Base-by-base conservation (phyloP, 1,139 yeast genomes). In the Saccharomyces pastorianus region DNA sequence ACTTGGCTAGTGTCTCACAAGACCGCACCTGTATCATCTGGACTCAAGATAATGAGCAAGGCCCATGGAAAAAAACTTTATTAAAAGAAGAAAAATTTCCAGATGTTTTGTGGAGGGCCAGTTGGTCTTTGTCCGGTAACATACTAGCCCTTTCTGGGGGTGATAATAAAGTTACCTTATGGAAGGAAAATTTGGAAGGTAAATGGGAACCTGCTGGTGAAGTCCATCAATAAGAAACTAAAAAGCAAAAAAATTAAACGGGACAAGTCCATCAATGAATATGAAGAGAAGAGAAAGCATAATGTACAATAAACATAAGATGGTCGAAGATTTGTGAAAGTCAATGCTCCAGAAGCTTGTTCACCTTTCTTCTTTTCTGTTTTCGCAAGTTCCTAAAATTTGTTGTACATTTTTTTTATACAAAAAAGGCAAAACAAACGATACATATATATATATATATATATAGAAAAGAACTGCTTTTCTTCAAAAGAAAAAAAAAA, bases 1-100 rank as follows among this genome's bases (percentile, higher is more conserved):
- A 90, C 70, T 87, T 93, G 66, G 99, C 99, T n/a, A 85, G 96
- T 49, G 98, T 97, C n/a, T 91, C 98, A 20, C 99, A 95, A 74
- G 99, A 95, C 71, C 85, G 90, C 69, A 87, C 95, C 0, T 98
- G 95, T 55, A 78, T 90, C 59, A 88, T 93, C 69, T 93, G 99
- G 99, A 85, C 96, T 26, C 84, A 83, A 66, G 91, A 85, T 59
- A 80, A 77, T 54, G 75, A 74, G 56, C 75, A 76, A 50, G 87
- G 84, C 3, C 77, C 77, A 56, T 95, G 99, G 99, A 84, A 84
- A 70, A 87, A 86, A 71, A 85, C 83, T 61, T 74, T 79, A 49
- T 78, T 95, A 68, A 82, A 85, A 52, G 80, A 80, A 38, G 96
- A 88, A 51, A 85, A 83, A 68, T 93, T 93, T 78, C 95, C 96